phyloP scores from a whole-genome alignment of 257 asterid genomes.

The Salvia miltiorrhiza region DNA sequence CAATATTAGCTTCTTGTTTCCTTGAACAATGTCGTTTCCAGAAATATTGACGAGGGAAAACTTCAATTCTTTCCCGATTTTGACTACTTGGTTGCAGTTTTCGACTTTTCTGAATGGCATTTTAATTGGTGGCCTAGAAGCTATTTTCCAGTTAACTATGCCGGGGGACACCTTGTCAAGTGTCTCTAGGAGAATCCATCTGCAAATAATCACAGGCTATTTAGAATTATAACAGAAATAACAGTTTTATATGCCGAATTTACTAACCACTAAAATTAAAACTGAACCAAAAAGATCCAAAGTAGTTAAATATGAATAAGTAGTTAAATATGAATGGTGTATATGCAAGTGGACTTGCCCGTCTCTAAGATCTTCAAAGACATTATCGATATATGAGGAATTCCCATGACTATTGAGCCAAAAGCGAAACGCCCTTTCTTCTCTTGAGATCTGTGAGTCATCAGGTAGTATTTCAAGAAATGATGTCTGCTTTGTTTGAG shows the following conservation, averaged over 20 bases:
- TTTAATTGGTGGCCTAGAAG: constrained; percentile 89
- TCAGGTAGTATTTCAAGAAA: constrained; percentile 81
- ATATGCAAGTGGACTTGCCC: too few species aligned
- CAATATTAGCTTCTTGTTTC: constrained; percentile 81
- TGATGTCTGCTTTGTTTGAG: constrained; percentile 73
- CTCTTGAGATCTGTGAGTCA: constrained; percentile 81
- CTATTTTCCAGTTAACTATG: constrained; percentile 84
- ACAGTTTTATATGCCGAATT: too few species aligned
- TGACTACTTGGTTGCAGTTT: constrained; percentile 91
- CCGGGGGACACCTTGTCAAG: constrained; percentile 93
- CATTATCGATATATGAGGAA: constrained; percentile 82
- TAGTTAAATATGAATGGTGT: too few species aligned
- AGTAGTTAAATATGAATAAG: too few species aligned
- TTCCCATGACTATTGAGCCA: constrained; percentile 91
- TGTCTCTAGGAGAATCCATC: constrained; percentile 87
- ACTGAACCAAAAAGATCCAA: too few species aligned
- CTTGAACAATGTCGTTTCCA: constrained; percentile 93
- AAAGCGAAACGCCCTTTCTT: constrained; percentile 87
- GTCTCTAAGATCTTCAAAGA: constrained; percentile 92
- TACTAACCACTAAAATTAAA: too few species aligned
- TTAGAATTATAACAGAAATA: constrained; percentile 9
- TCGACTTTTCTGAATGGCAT: constrained; percentile 95
- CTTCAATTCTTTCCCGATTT: constrained; percentile 82
- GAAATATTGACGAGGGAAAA: constrained; percentile 89
- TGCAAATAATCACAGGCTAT: constrained; percentile 47